Evolutionary conservation across 495 filamentous ascomycete genomes (phyloP).

Genomic region (Penicillium malachiteum): DNA sequence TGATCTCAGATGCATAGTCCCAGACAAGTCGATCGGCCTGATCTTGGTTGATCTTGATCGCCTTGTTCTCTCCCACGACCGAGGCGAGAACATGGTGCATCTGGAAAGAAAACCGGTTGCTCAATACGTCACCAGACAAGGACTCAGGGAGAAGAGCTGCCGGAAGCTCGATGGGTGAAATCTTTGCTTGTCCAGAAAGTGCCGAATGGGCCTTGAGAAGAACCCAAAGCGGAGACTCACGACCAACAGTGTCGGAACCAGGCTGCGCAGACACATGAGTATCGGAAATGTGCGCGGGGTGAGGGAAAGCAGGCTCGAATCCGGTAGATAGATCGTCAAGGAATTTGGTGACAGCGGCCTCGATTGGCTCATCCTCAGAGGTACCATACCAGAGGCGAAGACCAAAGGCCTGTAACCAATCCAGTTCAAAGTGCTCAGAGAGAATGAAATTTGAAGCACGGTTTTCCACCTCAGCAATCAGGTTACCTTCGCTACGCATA

Average conservation of each 20-base stretch:
- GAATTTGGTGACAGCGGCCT: conserved; percentile 68
- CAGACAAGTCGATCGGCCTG: conserved; percentile 64
- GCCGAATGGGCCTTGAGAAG: conserved; percentile 76
- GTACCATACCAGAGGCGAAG: conserved; percentile 85
- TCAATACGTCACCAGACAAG: conserved; percentile 65
- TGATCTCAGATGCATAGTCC: conserved; percentile 72
- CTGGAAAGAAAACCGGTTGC: conserved; percentile 79
- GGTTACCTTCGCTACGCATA: conserved; percentile 72
- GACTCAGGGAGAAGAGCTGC: conserved; percentile 44
- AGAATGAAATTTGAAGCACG: conserved; percentile 73
- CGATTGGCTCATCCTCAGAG: conserved; percentile 61
- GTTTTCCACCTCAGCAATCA: conserved; percentile 65
- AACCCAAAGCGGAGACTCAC: conserved; percentile 81
- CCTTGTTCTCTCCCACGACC: conserved; percentile 49
- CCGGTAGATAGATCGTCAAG: conserved; percentile 64
- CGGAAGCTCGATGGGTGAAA: conserved; percentile 31
- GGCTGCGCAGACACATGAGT: conserved; percentile 50
- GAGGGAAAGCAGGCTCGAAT: conserved; percentile 57
- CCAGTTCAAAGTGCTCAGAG: conserved; percentile 74
- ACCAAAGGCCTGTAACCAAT: conserved; percentile 92
- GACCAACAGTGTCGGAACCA: conserved; percentile 43
- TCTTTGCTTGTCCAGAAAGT: conserved; percentile 21
- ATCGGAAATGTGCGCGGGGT: conserved; percentile 59
- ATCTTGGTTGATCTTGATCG: conserved; percentile 31
- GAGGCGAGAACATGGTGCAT: conserved; percentile 59